These are phyloP conservation scores for Collybia sp. DNA, from an alignment of 768 basidiomycete species.

Conservation along the genomic window DNA sequence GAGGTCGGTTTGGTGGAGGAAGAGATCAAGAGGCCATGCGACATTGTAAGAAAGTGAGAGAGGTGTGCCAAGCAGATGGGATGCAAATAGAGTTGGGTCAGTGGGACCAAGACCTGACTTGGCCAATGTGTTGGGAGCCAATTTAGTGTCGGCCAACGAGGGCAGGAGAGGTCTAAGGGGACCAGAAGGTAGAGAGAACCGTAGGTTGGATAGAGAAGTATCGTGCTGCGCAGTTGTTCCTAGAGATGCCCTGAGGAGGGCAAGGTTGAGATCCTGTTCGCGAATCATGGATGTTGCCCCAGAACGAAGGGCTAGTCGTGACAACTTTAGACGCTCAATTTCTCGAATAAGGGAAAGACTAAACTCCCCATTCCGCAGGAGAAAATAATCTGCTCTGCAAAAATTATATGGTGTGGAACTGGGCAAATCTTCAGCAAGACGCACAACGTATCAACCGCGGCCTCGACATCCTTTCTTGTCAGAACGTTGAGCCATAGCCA, in stretches of 20 bases:
- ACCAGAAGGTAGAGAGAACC: slow-evolving; percentile 76
- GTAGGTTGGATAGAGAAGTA: slow-evolving; percentile 64
- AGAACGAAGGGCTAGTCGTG: slow-evolving; percentile 65
- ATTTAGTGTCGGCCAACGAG: slow-evolving; percentile 40
- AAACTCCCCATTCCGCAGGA: slow-evolving; percentile 87
- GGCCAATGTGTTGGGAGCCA: slow-evolving; percentile 34
- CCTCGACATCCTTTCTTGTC: slow-evolving; percentile 77
- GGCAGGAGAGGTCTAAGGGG: slow-evolving; percentile 80
- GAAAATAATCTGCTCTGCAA: slow-evolving; percentile 81
- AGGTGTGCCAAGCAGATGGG: slow-evolving; percentile 76
- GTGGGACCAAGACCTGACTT: slow-evolving; percentile 19
- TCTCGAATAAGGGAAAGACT: slow-evolving; percentile 80
- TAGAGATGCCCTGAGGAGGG: slow-evolving; percentile 80
- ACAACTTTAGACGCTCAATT: slow-evolving; percentile 78
- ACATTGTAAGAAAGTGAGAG: slow-evolving; percentile 66
- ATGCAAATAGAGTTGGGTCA: slow-evolving; percentile 56
- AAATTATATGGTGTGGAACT: slow-evolving; percentile 9
- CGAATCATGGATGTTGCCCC: slow-evolving; percentile 74
- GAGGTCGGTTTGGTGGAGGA: slow-evolving; percentile 74
- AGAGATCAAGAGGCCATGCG: slow-evolving; percentile 87
- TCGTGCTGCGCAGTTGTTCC: slow-evolving; percentile 89
- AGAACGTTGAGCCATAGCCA: slow-evolving; percentile 93
- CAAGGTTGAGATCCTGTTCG: slow-evolving; percentile 87
- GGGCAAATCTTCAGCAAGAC: slow-evolving; percentile 19
- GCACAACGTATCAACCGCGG: slow-evolving; percentile 81